Base-by-base conservation (phyloP, 2,329 filamentous ascomycete species). In the Aspergillus pseudoviridinutans region DNA sequence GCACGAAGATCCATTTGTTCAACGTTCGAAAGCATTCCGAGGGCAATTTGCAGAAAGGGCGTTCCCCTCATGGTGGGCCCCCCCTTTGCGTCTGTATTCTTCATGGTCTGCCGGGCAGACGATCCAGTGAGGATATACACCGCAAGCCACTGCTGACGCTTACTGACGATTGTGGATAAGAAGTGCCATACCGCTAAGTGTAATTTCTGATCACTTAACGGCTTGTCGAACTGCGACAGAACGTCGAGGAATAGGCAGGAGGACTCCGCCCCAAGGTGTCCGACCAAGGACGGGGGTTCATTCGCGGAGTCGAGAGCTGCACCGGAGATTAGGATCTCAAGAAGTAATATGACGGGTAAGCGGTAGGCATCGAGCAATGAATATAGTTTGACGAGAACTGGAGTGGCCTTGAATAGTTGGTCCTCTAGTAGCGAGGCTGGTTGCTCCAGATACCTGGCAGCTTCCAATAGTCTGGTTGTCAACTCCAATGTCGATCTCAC, bases 211-310 rank as follows among this genome's bases (percentile, higher is more conserved):
- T 91, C 81, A 53, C 84, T 80, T 57, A 94, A 83, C 3, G 92
- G 91, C 63, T 85, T 86, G 64, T 93, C 91, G 27, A 97, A 80
- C 58, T 86, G 84, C 4, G 90, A 87, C 6, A 97, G 78, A 5
- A 94, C 80, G 59, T 88, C 85, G 25, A 99, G 79, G 69, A 99
- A 96, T 42, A 89, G 88, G 66, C 90, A 91, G 10, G 92, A 90
- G 8, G 91, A 87, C 55, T 91, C 86, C 9, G 91, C 83, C 1
- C 92, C 92, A 6, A 99, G 80, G 69, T 96, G 91, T 32, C 92
- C 92, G 24, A 99, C 84, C n/a, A 99, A 81, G 6, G 93, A 97
- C n/a, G 91, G 90, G 1, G 92, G 91, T 64, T 97, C 92, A n/a
- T 81, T 82, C 29, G 82, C 77, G 17, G 81, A 78, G 52, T 77